These are phyloP conservation scores for Boeremia lycopersici DNA, from an alignment of 2,329 filamentous ascomycete genomes.

Conservation along the genomic window DNA sequence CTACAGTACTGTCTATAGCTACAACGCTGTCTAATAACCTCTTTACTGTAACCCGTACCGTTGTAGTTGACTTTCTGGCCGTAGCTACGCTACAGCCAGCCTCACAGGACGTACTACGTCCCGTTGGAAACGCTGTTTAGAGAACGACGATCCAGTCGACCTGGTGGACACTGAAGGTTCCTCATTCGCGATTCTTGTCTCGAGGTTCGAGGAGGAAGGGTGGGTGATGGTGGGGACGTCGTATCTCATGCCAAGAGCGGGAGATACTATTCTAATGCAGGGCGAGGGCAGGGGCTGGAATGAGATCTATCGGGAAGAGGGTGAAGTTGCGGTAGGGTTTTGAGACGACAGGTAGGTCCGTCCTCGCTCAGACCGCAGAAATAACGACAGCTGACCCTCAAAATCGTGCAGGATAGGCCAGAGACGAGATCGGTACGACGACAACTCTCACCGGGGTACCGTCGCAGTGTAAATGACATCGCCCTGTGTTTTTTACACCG, in stretches of 20 bases:
- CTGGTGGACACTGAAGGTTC: background rate
- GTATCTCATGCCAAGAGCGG: slow-evolving; percentile 8
- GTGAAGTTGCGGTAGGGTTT: background rate
- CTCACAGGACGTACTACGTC: too few relatives aligned
- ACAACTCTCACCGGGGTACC: too few relatives aligned
- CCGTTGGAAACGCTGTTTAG: too few relatives aligned
- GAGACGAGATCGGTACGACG: too few relatives aligned
- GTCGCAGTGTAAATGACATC: too few relatives aligned
- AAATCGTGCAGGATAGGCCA: background rate
- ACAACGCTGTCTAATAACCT: too few relatives aligned
- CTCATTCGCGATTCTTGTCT: slow-evolving; percentile 8
- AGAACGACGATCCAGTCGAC: slow-evolving; percentile 1
- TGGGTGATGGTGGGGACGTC: slow-evolving; percentile 4
- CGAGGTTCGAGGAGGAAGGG: slow-evolving; percentile 8
- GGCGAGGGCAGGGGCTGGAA: slow-evolving; percentile 10
- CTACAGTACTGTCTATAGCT: too few relatives aligned
- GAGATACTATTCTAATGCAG: slow-evolving; percentile 6
- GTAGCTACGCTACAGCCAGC: too few relatives aligned
- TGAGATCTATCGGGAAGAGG: slow-evolving; percentile 4
- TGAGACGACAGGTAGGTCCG: background rate
- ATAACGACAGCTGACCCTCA: background rate
- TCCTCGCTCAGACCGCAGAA: background rate
- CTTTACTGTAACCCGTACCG: too few relatives aligned
- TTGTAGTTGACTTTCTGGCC: too few relatives aligned
- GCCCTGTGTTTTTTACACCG: too few relatives aligned